These are phyloP conservation scores for Pseudogymnoascus sp. DNA, from an alignment of 2,329 filamentous ascomycete species.

Conservation along the genomic window DNA sequence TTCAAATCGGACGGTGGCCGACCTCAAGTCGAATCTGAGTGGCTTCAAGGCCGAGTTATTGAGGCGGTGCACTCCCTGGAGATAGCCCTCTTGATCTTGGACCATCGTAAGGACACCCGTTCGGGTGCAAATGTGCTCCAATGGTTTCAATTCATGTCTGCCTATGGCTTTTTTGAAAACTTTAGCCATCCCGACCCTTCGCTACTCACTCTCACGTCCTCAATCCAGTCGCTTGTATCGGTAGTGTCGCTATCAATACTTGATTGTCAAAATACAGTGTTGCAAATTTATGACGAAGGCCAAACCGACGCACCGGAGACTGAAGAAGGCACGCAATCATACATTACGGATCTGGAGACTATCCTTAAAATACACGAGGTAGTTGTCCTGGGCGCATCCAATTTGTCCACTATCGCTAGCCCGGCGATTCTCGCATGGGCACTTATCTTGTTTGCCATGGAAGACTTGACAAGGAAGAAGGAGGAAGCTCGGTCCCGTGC, in stretches of 20 bases:
- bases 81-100: conserved; percentile 62
- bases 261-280: conserved; percentile 45
- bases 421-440: conserved; percentile 78
- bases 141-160: conserved; percentile 69
- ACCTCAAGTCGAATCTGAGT: conserved; percentile 49
- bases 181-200: conserved; percentile 34
- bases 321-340: conserved; percentile 41
- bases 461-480: conserved; percentile 51
- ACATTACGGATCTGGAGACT: conserved; percentile 60
- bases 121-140: conserved; percentile 50
- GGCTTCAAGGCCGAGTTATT: conserved; percentile 54
- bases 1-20: conserved; percentile 35
- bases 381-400: conserved; percentile 52
- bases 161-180: conserved; percentile 60
- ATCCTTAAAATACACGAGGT: conserved; percentile 66
- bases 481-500: conserved; percentile 39
- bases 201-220: conserved; percentile 38
- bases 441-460: conserved; percentile 63
- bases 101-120: conserved; percentile 48
- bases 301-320: conserved; percentile 20
- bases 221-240: conserved; percentile 61
- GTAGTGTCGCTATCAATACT: conserved; percentile 65
- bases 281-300: conserved; percentile 42
- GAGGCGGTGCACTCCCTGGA: conserved; percentile 69
- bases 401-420: conserved; percentile 52